These are phyloP conservation scores for Lachancea nothofagi DNA, from an alignment of 805 yeast species.

Conservation along the genomic window DNA sequence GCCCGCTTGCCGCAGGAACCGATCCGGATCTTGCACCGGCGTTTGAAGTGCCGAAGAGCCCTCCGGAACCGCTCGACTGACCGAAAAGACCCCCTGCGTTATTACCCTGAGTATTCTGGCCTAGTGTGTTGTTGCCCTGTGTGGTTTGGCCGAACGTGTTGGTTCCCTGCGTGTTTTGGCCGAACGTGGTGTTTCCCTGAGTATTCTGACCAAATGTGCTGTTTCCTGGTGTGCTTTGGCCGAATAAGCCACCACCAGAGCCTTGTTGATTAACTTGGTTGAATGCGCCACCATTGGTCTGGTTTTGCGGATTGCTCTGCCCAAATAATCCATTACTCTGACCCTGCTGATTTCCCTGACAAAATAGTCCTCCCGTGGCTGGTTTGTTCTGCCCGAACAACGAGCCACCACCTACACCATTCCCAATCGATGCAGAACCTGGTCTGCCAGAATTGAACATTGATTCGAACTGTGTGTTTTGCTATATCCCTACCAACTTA, in stretches of 20 bases:
- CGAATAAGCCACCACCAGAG: slow-evolving; percentile 35
- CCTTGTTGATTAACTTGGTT: slow-evolving; percentile 17
- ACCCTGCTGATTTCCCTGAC: slow-evolving; percentile 22
- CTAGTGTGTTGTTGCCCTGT: slow-evolving; percentile 6
- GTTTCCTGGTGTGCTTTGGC: slow-evolving; percentile 24
- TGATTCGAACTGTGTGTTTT: neutral
- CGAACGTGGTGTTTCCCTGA: slow-evolving; percentile 6
- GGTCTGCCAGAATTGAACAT: slow-evolving; percentile 11
- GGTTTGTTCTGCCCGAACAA: slow-evolving; percentile 9
- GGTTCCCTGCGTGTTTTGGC: neutral
- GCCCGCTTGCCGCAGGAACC: slow-evolving; percentile 12
- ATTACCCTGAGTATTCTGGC: slow-evolving; percentile 4
- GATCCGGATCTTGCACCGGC: slow-evolving; percentile 16
- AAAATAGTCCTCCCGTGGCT: slow-evolving; percentile 38
- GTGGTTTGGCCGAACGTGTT: slow-evolving; percentile 18
- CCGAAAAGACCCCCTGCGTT: slow-evolving; percentile 30
- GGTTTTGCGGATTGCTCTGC: slow-evolving; percentile 7
- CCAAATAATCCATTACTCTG: slow-evolving; percentile 11
- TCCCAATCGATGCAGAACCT: slow-evolving; percentile 6
- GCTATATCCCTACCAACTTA: too few relatives aligned
- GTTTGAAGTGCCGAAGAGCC: slow-evolving; percentile 9
- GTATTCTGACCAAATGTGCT: slow-evolving; percentile 33
- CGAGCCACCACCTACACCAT: slow-evolving; percentile 4
- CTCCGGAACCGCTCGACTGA: slow-evolving; percentile 16
- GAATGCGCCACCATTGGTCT: slow-evolving; percentile 14